Conservation (phyloP, 129 eudicot species). For the Lonicera japonica region DNA sequence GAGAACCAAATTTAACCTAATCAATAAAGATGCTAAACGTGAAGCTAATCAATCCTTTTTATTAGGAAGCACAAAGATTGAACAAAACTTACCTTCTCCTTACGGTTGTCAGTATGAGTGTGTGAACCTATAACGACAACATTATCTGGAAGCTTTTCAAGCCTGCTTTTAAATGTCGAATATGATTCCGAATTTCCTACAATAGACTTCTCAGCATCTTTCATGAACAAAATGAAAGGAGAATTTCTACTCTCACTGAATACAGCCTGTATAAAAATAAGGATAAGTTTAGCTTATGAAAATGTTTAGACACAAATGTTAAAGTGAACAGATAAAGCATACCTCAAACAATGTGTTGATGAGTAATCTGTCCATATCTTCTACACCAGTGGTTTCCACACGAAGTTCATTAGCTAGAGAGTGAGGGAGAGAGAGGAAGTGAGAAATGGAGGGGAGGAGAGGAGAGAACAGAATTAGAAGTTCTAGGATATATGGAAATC, state of each 20-base stretch:
- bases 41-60: no score
- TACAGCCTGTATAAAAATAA: slow-evolving; percentile 38
- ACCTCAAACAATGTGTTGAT: slow-evolving; percentile 68
- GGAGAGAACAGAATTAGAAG: slow-evolving; percentile 2
- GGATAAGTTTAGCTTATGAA: neutral
- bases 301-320: neutral
- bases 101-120: slow-evolving; percentile 63
- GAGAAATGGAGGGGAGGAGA: slow-evolving; percentile 2
- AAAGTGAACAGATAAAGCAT: slow-evolving; percentile 8
- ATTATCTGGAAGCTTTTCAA: slow-evolving; percentile 80
- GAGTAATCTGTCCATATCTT: slow-evolving; percentile 59
- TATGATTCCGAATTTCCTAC: slow-evolving; percentile 62
- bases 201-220: slow-evolving; percentile 90
- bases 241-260: slow-evolving; percentile 57
- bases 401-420: slow-evolving; percentile 62
- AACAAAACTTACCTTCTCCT: slow-evolving; percentile 62
- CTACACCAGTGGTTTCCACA: slow-evolving; percentile 48
- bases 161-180: slow-evolving; percentile 48
- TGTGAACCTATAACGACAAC: slow-evolving; percentile 83
- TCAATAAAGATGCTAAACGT: neutral
- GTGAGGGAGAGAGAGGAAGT: slow-evolving; percentile 12
- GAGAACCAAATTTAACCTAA: neutral
- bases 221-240: slow-evolving; percentile 83
- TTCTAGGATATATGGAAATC: neutral
- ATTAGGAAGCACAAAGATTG: neutral